Percentiles rank a stretch among this genome's conserved stretches.
Conservation (phyloP, 139 green algal genomes). For the Pleodorina starrii region DNA sequence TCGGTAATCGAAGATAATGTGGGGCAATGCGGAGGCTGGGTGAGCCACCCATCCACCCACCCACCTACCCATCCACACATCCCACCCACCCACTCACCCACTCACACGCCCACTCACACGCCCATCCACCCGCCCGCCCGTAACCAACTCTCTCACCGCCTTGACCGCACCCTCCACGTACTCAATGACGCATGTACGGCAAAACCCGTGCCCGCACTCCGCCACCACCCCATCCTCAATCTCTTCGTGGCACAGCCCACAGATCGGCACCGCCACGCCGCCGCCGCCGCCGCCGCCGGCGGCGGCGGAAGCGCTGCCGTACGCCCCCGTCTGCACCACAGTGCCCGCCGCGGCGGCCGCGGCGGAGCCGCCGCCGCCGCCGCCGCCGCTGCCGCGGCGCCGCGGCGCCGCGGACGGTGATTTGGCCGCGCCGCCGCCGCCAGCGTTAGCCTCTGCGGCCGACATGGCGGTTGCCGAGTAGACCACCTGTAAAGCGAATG, state of each 20-base stretch:
- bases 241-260: slow-evolving; percentile 86
- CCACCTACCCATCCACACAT: not conserved
- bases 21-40: too few species aligned
- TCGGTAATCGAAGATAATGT: too few species aligned
- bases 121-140: not conserved
- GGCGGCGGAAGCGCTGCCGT: slow-evolving; percentile 6
- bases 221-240: slow-evolving; percentile 75
- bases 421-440: not conserved
- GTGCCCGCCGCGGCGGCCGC: not conserved
- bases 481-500: slow-evolving; percentile 27
- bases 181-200: slow-evolving; percentile 83
- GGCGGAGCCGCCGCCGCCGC: not conserved
- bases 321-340: not conserved
- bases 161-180: slow-evolving; percentile 69
- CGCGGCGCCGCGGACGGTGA: not conserved
- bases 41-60: too few species aligned
- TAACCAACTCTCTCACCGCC: not conserved
- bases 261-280: slow-evolving; percentile 52
- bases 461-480: slow-evolving; percentile 37
- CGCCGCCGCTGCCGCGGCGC: not conserved
- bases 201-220: slow-evolving; percentile 88
- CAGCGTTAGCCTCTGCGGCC: not conserved
- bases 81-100: not conserved
- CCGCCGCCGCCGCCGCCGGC: slow-evolving; percentile 5
- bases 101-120: not conserved